A percentile compares a stretch with the other conserved stretches of the same genome.
These are phyloP conservation scores for Lophium mytilinum DNA, from an alignment of 495 filamentous ascomycete species.

Conservation along the genomic window DNA sequence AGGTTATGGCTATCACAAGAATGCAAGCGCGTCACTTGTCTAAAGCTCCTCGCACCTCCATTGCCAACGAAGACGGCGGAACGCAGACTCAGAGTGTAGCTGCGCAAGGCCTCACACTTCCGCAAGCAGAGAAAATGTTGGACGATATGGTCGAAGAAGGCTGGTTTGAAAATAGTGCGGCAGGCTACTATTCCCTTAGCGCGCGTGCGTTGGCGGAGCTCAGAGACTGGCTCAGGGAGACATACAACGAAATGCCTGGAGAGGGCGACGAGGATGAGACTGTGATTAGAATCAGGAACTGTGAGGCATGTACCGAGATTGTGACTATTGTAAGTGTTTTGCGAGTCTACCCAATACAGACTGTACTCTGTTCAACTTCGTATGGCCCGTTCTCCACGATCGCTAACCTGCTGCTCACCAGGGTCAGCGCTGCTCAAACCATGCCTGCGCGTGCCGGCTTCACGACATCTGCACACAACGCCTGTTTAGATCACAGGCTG, in stretches of 20 bases:
- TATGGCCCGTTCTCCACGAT: not conserved
- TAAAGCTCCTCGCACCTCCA: constrained; percentile 2
- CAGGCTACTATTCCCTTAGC: constrained; percentile 65
- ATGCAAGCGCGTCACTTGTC: constrained; percentile 65
- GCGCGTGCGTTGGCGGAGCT: constrained; percentile 79
- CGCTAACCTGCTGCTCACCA: constrained; percentile 16
- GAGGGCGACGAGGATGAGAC: constrained; percentile 44
- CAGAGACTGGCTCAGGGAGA: constrained; percentile 66
- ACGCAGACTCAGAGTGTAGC: constrained; percentile 32
- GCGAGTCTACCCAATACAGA: too few relatives aligned
- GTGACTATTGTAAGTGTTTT: constrained; percentile 58
- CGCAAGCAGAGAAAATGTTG: constrained; percentile 67
- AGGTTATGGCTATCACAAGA: constrained; percentile 69
- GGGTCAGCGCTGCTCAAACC: constrained; percentile 72
- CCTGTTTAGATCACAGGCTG: constrained; percentile 59
- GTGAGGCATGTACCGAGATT: constrained; percentile 83
- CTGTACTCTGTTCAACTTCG: constrained; percentile 5
- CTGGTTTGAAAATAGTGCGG: constrained; percentile 69
- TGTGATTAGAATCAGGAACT: constrained; percentile 65
- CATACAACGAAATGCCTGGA: constrained; percentile 65
- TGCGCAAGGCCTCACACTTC: constrained; percentile 57
- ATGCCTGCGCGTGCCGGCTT: constrained; percentile 58
- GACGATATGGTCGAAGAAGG: constrained; percentile 63
- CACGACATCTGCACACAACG: constrained; percentile 70
- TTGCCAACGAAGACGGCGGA: constrained; percentile 25